phyloP scores from a whole-genome alignment of 768 basidiomycete genomes.

The Tylopilus vinaceipallidus region DNA sequence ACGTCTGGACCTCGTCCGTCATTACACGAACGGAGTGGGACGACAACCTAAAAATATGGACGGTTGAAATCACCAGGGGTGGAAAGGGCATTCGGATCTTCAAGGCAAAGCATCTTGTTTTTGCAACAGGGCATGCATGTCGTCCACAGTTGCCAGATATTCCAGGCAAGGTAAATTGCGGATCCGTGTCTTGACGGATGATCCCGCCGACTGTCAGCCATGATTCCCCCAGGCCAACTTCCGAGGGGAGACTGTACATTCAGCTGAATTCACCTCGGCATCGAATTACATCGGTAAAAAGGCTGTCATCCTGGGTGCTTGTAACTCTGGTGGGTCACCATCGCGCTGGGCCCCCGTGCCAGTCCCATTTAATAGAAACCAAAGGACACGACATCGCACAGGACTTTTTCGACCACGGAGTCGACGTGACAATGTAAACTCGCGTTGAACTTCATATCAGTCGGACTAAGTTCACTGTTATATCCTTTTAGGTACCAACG shows the following conservation, averaged over 20 bases:
- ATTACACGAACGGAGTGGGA: constrained; percentile 39
- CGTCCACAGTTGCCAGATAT: constrained; percentile 44
- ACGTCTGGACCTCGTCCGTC: constrained; percentile 57
- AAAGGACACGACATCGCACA: constrained; percentile 39
- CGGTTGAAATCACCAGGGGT: constrained; percentile 38
- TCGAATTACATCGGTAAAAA: constrained; percentile 57
- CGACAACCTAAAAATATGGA: constrained; percentile 42
- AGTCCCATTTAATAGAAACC: constrained; percentile 8
- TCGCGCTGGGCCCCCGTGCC: background rate
- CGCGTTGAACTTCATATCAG: background rate
- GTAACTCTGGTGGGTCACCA: constrained; percentile 47
- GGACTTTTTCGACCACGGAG: constrained; percentile 31
- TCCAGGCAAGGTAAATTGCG: constrained; percentile 48
- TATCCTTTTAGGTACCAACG: constrained; percentile 22
- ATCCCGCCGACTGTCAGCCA: no score
- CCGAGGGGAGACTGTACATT: constrained; percentile 55
- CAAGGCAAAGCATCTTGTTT: constrained; percentile 49
- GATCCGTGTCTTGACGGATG: no score
- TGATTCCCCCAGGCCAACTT: no score
- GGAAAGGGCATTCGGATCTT: constrained; percentile 36
- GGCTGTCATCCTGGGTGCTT: constrained; percentile 66
- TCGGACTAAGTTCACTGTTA: constrained; percentile 3
- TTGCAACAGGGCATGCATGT: constrained; percentile 53
- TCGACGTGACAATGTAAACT: constrained; percentile 30
- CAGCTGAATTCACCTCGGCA: constrained; percentile 47